Base-by-base conservation (phyloP, 139 green algal species). In the Mesostigma viride region DNA sequence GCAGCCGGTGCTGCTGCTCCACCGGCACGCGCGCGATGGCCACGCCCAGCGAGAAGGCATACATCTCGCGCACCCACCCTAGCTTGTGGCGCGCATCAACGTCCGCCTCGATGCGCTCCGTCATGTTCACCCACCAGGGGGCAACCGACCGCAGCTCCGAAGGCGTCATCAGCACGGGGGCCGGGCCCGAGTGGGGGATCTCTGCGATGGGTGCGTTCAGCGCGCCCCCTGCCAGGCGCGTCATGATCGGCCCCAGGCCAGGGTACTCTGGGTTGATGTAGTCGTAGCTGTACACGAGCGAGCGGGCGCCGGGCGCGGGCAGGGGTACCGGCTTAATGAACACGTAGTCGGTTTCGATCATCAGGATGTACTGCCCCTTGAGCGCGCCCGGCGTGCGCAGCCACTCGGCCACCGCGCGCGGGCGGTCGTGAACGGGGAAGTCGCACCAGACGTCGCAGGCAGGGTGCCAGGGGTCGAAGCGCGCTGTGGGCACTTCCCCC, bases 21-120 rank as follows among this genome's bases (percentile, higher is more conserved):
- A 60, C 31, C 1, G 32, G 35, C 11, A 81, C 66, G 1, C 35
- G 14, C 58, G 79, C 58, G 33, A 76, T 59, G 11, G 78, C 72
- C 2, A 67, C 33, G 1, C 73, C 83, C 1, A 81, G 47, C 17
- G 53, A 74, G 33, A 88, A 94, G 0, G 84, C 88, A 58, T 95
- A 95, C 89, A 95, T 95, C 75, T 95, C 89, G 1, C 89, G 82
- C 47, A 94, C 81, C 87, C 85, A 94, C 51, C 74, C 79, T 33
- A 91, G 70, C 58, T 74, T 51, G 27, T 90, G 77, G 36, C 87
- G 81, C 2, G 89, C 56, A 5, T 34, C 64, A 17, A 69, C 35
- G 74, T 97, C 88, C 1, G 83, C 77, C 71, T 96, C 90, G 40
- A 96, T 94, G 35, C 68, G 63, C 0, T 76, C 80, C 0, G 89